Percentiles rank a stretch among this genome's conserved stretches.
phyloP scores from a whole-genome alignment of 129 eudicot species.

The Lactuca saligna region DNA sequence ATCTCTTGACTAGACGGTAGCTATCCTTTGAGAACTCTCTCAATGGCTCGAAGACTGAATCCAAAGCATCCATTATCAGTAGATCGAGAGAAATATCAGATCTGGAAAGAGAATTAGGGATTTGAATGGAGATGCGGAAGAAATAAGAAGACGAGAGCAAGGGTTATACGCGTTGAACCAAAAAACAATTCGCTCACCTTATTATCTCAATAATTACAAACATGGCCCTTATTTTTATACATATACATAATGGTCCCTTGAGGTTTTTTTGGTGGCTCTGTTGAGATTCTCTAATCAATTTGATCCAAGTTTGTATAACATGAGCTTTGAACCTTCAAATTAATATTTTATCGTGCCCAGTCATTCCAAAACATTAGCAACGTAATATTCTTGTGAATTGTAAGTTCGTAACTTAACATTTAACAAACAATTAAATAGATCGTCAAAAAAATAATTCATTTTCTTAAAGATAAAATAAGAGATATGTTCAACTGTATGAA shows the following conservation, averaged over 20 bases:
- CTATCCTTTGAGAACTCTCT: conserved; percentile 93
- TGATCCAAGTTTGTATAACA: background rate
- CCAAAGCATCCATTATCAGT: conserved; percentile 69
- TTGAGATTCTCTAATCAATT: background rate
- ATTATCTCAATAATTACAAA: background rate
- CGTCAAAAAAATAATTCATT: too few relatives aligned
- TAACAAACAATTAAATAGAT: too few relatives aligned
- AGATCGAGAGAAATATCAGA: conserved; percentile 12
- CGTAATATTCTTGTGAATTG: too few relatives aligned
- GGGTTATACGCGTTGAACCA: conserved; percentile 29
- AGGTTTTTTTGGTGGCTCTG: background rate
- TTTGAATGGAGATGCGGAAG: conserved; percentile 18
- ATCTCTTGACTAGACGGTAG: conserved; percentile 83
- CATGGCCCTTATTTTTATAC: background rate
- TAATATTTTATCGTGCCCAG: too few relatives aligned
- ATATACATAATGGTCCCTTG: background rate
- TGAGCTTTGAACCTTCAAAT: background rate
- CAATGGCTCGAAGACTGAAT: conserved; percentile 77
- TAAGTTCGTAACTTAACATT: too few relatives aligned
- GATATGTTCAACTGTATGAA: too few relatives aligned
- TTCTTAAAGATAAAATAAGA: too few relatives aligned
- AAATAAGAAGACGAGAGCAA: conserved; percentile 20
- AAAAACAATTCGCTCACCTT: background rate
- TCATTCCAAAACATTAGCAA: too few relatives aligned
- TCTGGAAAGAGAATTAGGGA: conserved; percentile 28